Conservation (phyloP, 2,329 filamentous ascomycete genomes). For the Fusarium keratoplasticum region DNA sequence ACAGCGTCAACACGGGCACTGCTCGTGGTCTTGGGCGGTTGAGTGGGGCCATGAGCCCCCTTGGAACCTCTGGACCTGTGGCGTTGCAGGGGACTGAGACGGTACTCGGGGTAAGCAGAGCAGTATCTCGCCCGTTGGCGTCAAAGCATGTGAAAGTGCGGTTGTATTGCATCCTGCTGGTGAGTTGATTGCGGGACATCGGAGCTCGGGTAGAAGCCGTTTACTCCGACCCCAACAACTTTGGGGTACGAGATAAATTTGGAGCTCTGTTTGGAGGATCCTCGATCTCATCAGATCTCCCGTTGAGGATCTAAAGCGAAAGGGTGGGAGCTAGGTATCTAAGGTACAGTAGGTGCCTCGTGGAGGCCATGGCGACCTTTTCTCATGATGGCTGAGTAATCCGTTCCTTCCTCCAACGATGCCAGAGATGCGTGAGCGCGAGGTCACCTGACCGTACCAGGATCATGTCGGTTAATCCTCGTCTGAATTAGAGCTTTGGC, state of each 20-base stretch:
- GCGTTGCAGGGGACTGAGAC: slow-evolving; percentile 30
- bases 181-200: slow-evolving; percentile 18
- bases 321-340: neutral
- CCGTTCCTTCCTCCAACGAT: neutral
- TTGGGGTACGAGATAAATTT: slow-evolving; percentile 2
- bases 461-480: slow-evolving; percentile 31
- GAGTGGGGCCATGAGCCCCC: slow-evolving; percentile 14
- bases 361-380: neutral
- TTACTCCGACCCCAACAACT: slow-evolving; percentile 40
- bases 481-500: slow-evolving; percentile 25
- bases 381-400: slow-evolving; percentile 22
- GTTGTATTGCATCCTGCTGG: slow-evolving; percentile 41
- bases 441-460: slow-evolving; percentile 23
- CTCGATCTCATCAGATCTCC: slow-evolving; percentile 33
- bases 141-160: slow-evolving; percentile 43
- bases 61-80: slow-evolving; percentile 27
- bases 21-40: slow-evolving; percentile 13
- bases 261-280: slow-evolving; percentile 12
- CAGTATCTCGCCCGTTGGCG: slow-evolving; percentile 8
- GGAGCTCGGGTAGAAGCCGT: slow-evolving; percentile 34
- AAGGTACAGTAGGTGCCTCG: neutral
- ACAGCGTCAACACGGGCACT: neutral
- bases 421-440: neutral
- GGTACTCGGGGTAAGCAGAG: slow-evolving; percentile 2
- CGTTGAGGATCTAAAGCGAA: slow-evolving; percentile 31